A percentile compares a stretch with the other conserved stretches of the same genome.
Evolutionary conservation across 169 alveolate species (phyloP).

Genomic region (Cryptosporidium felis): DNA sequence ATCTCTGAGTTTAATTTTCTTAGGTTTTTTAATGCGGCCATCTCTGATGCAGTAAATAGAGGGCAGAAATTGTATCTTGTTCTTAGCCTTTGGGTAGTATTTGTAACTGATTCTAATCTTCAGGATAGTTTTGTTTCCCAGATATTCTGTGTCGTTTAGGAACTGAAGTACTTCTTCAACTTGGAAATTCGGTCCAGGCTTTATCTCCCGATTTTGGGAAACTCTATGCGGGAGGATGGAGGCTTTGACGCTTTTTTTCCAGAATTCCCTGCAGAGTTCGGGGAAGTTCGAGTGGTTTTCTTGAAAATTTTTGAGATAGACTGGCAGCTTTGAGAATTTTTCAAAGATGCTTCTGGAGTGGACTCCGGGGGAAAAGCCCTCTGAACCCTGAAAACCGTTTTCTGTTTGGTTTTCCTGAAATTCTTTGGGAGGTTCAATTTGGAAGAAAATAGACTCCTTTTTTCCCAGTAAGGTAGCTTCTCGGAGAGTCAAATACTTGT

Average conservation of each 20-base stretch:
- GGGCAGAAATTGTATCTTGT: background rate
- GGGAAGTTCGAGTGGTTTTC: background rate
- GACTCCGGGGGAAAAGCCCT: no score
- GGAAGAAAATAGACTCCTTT: no score
- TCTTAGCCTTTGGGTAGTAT: background rate
- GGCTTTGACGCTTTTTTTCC: background rate
- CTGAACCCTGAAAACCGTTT: no score
- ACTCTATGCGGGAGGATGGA: background rate
- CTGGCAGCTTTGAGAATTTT: background rate
- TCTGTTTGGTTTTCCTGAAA: no score
- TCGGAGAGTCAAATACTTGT: no score
- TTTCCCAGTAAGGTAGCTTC: no score
- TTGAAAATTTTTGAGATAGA: background rate
- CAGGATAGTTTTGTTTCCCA: conserved; percentile 2
- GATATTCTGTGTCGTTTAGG: background rate
- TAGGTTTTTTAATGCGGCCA: conserved; percentile 12
- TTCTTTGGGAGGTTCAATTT: no score
- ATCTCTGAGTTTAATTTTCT: conserved; percentile 12
- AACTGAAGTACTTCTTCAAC: conserved; percentile 2
- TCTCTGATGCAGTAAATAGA: conserved; percentile 21
- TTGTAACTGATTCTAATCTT: background rate
- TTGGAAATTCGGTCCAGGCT: background rate
- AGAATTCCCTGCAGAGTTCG: background rate
- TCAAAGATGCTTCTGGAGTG: background rate
- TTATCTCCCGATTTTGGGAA: background rate